Evolutionary conservation across 2,329 filamentous ascomycete genomes (phyloP), one percentile per base, ranked within the genome.

Genomic region (Cercospora canescens): DNA sequence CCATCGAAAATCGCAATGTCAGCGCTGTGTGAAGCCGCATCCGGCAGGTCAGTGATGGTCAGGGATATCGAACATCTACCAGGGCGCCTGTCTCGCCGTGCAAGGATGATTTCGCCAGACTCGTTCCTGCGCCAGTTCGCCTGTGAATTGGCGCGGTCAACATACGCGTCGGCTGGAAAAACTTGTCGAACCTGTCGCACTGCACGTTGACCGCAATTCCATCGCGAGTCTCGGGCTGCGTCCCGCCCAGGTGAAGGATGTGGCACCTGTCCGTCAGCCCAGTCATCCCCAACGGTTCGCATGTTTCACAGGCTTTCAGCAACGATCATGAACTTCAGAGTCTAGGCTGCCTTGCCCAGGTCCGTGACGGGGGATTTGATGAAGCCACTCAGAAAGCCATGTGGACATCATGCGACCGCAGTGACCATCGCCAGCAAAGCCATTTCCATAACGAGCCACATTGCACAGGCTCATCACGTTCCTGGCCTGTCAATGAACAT

Each of bases 71-170:
- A 60, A 18, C 28, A 48, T 32, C 57, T 48, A 60, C 57, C 57
- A 60, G 37, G 57, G 57, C 57, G 2, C 39, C 39, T 28, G 24
- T 41, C 35, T 37, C 35, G 32, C 24, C 57, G 16, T 26, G 35
- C 57, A 18, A 41, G 57, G 57, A 48, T 45, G 57, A 45, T 41
- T 45, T 32, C 57, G 39, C 62, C 62, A 63, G 37, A 21, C 30
- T 56, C 52, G 30, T 56, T 56, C n/a, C 30, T 56, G 52, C 52
- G 28, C 28, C 28, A 35, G 18, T 18, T 18, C 18, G 52, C 52
- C 18, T 28, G 52, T 56, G 52, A 56, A 56, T 56, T 35, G 28
- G 52, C 45, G 45, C 45, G 45, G 18, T 2, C 24, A 28, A 52
- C 32, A 32, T 32, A 5, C 45, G 45, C 45, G 45, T 52, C 45